These are phyloP conservation scores for Cyclotella atomus DNA, from an alignment of 108 stramenopile genomes.

Conservation along the genomic window DNA sequence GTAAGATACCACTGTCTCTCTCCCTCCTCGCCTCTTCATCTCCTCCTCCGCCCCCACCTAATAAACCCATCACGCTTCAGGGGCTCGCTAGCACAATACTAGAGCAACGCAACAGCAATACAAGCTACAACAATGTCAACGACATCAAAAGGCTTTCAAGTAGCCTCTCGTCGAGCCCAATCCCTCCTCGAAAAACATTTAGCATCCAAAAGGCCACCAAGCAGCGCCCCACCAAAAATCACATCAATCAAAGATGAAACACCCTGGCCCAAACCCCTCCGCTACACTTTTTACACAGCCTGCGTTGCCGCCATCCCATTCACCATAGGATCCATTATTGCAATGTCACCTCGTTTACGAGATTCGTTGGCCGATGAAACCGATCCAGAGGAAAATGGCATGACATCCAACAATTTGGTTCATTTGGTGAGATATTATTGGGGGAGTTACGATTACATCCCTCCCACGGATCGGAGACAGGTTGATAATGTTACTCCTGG, in stretches of 20 bases:
- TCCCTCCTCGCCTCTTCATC: too few relatives aligned
- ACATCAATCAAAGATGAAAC: slow-evolving; percentile 9
- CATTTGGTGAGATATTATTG: slow-evolving; percentile 30
- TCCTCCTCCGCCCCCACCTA: too few relatives aligned
- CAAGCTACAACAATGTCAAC: background rate
- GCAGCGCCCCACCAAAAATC: background rate
- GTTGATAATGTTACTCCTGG: slow-evolving; percentile 18
- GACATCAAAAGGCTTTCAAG: slow-evolving; percentile 4
- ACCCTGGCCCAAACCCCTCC: slow-evolving; percentile 34
- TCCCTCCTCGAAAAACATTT: slow-evolving; percentile 22
- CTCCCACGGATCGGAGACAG: slow-evolving; percentile 19
- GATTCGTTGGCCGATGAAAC: slow-evolving; percentile 38
- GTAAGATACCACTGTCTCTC: too few relatives aligned
- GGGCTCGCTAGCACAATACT: background rate
- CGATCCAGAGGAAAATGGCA: slow-evolving; percentile 1
- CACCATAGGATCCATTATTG: slow-evolving; percentile 34
- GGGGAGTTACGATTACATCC: slow-evolving; percentile 37
- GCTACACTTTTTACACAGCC: slow-evolving; percentile 35
- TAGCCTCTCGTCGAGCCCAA: slow-evolving; percentile 43
- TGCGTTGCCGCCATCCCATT: slow-evolving; percentile 40
- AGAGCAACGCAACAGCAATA: background rate
- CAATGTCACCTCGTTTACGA: slow-evolving; percentile 35
- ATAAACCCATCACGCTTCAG: too few relatives aligned
- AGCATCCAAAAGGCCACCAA: slow-evolving; percentile 13
- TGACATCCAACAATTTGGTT: slow-evolving; percentile 6